Evolutionary conservation across 1,284 basidiomycete species (phyloP).

Genomic region (Crepidotus sp.): DNA sequence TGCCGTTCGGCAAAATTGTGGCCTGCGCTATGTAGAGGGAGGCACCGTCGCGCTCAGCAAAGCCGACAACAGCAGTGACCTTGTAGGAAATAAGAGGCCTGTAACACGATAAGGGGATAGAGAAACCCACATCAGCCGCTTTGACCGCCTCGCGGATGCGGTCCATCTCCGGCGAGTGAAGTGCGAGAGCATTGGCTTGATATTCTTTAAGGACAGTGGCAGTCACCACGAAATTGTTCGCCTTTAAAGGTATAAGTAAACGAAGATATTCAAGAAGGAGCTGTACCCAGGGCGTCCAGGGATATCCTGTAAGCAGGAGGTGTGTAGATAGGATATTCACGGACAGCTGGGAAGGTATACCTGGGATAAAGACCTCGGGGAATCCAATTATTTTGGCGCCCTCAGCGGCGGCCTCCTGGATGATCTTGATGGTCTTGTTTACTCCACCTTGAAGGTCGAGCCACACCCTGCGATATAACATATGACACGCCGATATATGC

Average conservation of each 20-base stretch:
- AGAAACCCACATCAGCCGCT: slow-evolving; percentile 17
- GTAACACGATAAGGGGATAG: too few relatives aligned
- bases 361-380: slow-evolving; percentile 25
- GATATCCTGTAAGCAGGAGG: slow-evolving; percentile 23
- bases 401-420: slow-evolving; percentile 24
- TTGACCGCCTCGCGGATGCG: slow-evolving; percentile 25
- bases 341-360: slow-evolving; percentile 6
- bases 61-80: slow-evolving; percentile 25
- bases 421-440: slow-evolving; percentile 25
- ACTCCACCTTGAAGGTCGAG: slow-evolving; percentile 28
- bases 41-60: slow-evolving; percentile 25
- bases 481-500: neutral
- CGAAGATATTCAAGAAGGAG: neutral
- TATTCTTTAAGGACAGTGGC: slow-evolving; percentile 24
- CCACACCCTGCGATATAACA: slow-evolving; percentile 21
- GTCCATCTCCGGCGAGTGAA: slow-evolving; percentile 28
- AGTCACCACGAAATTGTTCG: slow-evolving; percentile 24
- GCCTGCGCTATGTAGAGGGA: slow-evolving; percentile 26
- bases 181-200: slow-evolving; percentile 24
- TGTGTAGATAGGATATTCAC: neutral
- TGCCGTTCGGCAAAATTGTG: slow-evolving; percentile 24
- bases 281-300: slow-evolving; percentile 26
- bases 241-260: neutral
- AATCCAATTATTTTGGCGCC: slow-evolving; percentile 27
- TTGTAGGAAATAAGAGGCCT: too few relatives aligned